Base-by-base conservation (phyloP, 2,329 filamentous ascomycete genomes). In the Cladosporium sp. region DNA sequence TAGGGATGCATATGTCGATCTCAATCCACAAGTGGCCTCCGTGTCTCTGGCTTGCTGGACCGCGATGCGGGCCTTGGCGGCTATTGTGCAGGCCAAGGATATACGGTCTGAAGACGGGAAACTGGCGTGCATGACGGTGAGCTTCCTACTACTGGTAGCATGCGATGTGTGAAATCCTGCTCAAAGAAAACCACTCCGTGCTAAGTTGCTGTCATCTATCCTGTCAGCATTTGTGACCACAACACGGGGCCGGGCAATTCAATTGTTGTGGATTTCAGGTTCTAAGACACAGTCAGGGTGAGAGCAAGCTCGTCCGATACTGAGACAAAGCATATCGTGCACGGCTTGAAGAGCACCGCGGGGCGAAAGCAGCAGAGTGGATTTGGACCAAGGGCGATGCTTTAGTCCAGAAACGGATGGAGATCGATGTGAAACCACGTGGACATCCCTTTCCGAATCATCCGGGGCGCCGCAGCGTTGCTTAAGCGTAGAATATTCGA, bases 1-100 rank as follows among this genome's bases (percentile, higher is more conserved):
- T 55, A 55, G 52, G 40, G 19, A 37, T 17, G 28, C 4, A 36
- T 55, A 55, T 55, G 52, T 32, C 52, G 52, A 55, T 55, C 52
- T 39, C 52, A 55, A 55, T 55, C 52, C 52, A 32, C 40, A 25
- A 47, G 40, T 24, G 32, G 39, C 42, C 9, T 55, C 32, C 40
- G 15, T 55, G 52, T 47, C 52, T 55, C 52, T 37, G 20, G 32
- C 20, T 55, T 47, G 37, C 47, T 55, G 17, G 20, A 37, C 39
- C 36, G 42, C 52, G 22, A 34, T 39, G 51, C 20, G 42, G 52
- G 40, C 13, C 40, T 55, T 55, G 52, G 32, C 52, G 12, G 15
- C 5, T 20, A 47, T 45, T 19, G 17, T 35, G 32, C 32, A 35
- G 39, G 32, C 52, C 40, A 45, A 25, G 40, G 20, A 35, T 47